Evolutionary conservation across 2,329 filamentous ascomycete genomes (phyloP).

Genomic region (Mollisia scopiformis): DNA sequence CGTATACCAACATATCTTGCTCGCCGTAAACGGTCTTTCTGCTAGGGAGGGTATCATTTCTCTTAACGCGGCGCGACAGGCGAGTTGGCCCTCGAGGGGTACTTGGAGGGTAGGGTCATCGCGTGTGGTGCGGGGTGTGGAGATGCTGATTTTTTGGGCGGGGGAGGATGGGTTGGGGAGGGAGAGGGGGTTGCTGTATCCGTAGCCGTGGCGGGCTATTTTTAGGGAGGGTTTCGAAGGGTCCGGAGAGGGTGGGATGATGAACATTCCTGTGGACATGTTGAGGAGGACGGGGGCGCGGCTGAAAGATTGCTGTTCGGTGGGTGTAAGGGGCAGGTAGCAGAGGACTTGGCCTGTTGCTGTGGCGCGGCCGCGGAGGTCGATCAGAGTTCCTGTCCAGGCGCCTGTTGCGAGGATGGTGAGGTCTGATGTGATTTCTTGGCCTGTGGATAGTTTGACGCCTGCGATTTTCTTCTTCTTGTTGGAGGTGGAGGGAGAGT

Average conservation of each 20-base stretch:
- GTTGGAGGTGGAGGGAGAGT: slow-evolving; percentile 23
- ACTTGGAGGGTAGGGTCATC: slow-evolving; percentile 27
- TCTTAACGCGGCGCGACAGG: slow-evolving; percentile 25
- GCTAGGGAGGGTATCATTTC: slow-evolving; percentile 57
- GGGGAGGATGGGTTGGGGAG: slow-evolving; percentile 18
- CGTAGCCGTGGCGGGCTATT: slow-evolving; percentile 62
- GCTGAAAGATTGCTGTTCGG: slow-evolving; percentile 68
- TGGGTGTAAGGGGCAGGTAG: slow-evolving; percentile 74
- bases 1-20: slow-evolving; percentile 65
- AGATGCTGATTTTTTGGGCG: slow-evolving; percentile 19
- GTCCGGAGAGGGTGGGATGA: slow-evolving; percentile 62
- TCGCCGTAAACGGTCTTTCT: slow-evolving; percentile 52
- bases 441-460: slow-evolving; percentile 55
- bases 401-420: slow-evolving; percentile 84
- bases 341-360: slow-evolving; percentile 83
- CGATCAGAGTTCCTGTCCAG: slow-evolving; percentile 79
- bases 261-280: slow-evolving; percentile 71
- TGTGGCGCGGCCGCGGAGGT: slow-evolving; percentile 74
- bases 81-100: slow-evolving; percentile 26
- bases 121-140: slow-evolving; percentile 25
- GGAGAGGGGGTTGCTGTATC: slow-evolving; percentile 50
- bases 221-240: slow-evolving; percentile 52
- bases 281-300: slow-evolving; percentile 75
- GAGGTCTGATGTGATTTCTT: slow-evolving; percentile 64
- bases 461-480: slow-evolving; percentile 46